These are phyloP conservation scores for Pachysandra terminalis DNA, from an alignment of 164 flowering plant genomes.

Conservation along the genomic window DNA sequence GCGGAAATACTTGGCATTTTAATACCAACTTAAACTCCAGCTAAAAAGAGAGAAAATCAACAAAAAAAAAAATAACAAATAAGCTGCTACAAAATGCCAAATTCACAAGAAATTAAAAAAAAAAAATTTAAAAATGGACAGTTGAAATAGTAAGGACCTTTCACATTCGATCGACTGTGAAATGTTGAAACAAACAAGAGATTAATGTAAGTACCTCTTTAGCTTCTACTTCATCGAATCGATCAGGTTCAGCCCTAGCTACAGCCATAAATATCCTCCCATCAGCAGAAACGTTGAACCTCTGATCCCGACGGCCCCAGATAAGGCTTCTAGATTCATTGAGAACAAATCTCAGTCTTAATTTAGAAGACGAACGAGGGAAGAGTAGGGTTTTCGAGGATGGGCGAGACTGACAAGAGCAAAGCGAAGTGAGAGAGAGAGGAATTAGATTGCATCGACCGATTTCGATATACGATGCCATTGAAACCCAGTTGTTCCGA, in stretches of 20 bases:
- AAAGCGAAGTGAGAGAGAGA: conserved; percentile 28
- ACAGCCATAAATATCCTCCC: conserved; percentile 29
- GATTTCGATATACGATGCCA: too few relatives aligned
- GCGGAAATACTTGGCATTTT: neutral
- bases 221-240: conserved; percentile 22
- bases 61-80: too few relatives aligned
- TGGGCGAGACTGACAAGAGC: conserved; percentile 31
- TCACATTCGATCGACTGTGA: neutral
- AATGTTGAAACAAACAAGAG: neutral
- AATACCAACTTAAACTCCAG: neutral
- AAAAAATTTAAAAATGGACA: neutral
- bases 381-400: conserved; percentile 23
- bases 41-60: neutral
- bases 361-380: conserved; percentile 17
- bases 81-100: too few relatives aligned
- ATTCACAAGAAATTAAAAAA: too few relatives aligned
- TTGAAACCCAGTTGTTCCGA: too few relatives aligned
- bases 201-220: conserved; percentile 27
- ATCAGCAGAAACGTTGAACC: conserved; percentile 4
- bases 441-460: too few relatives aligned
- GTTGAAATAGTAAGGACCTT: neutral
- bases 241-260: conserved; percentile 40
- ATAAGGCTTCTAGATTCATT: conserved; percentile 13
- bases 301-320: conserved; percentile 8
- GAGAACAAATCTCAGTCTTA: conserved; percentile 18